phyloP scores from a whole-genome alignment of 73 alveolate species.

The Stentor roeselii region DNA sequence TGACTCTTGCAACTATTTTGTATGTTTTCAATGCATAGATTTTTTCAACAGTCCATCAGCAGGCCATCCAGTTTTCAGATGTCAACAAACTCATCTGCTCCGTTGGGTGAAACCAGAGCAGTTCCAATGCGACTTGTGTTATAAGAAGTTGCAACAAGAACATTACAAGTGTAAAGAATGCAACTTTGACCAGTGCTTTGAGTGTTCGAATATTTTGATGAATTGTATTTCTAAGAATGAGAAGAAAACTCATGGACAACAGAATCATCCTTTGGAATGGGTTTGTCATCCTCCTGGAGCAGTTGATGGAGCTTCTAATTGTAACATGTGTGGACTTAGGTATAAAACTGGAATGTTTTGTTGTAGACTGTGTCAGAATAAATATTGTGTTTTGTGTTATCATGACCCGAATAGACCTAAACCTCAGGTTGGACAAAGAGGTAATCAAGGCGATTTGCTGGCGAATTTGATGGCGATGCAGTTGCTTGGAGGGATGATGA shows the following conservation, averaged over 20 bases:
- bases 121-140: not conserved
- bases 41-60: not conserved
- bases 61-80: not conserved
- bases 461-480: not conserved
- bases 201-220: not conserved
- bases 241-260: not conserved
- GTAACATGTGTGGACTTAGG: not conserved
- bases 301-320: too few species aligned
- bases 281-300: not conserved
- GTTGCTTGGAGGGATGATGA: not conserved
- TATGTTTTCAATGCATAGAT: not conserved
- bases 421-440: not conserved
- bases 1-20: not conserved
- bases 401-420: not conserved
- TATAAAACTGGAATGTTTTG: not conserved
- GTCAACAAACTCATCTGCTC: not conserved
- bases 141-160: not conserved
- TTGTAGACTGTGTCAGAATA: not conserved
- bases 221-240: not conserved
- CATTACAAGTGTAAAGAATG: not conserved
- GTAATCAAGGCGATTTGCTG: not conserved
- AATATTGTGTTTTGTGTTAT: not conserved
- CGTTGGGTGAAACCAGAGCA: not conserved
- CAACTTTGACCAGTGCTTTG: not conserved
- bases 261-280: not conserved